Evolutionary conservation across 306 rosid genomes (phyloP), one percentile per base, ranked within the genome.

Genomic region (Arachis stenosperma): DNA sequence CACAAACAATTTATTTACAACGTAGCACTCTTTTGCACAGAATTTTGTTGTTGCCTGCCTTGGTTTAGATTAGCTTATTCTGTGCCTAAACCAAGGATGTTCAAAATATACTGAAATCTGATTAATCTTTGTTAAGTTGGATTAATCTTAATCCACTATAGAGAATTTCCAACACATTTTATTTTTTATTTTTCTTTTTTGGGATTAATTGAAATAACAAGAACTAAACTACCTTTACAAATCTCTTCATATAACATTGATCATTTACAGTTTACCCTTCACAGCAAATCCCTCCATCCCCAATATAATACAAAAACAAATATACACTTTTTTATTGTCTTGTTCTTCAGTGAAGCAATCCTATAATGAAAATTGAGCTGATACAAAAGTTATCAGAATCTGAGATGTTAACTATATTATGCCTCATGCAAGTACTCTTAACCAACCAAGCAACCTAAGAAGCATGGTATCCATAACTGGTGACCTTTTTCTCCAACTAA

Each of bases 371-470:
- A 64, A 61, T 71, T 40, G 58, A 67, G 69, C 65, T 80, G 8
- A 61, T 3, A 57, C 39, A 22, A 65, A 77, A 73, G 65, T 54
- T 43, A 51, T 17, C 52, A 43, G 70, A 61, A 71, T 69, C 69
- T 9, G 72, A 22, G 17, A 13, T 30, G 50, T 64, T 65, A 63
- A 60, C 62, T 44, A 27, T 40, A 58, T 14, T 46, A 33, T n/a
- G 48, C 42, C 75, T 92, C 91, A 88, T 54, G 96, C 96, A 67
- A 94, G 64, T 73, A 92, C 83, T 77, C 96, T 84, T 2, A 91
- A 86, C 98, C 96, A 94, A 69, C 91, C 80, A 48, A 91, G 97
- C 68, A 86, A 73, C 47, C 85, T 70, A 81, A 89, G 98, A 68
- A 87, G 98, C 85, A 79, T 83, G 41, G 81, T 69, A 75, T 94